These are phyloP conservation scores for Boletus rubroflammeus DNA, from an alignment of 768 basidiomycete genomes.

Conservation along the genomic window DNA sequence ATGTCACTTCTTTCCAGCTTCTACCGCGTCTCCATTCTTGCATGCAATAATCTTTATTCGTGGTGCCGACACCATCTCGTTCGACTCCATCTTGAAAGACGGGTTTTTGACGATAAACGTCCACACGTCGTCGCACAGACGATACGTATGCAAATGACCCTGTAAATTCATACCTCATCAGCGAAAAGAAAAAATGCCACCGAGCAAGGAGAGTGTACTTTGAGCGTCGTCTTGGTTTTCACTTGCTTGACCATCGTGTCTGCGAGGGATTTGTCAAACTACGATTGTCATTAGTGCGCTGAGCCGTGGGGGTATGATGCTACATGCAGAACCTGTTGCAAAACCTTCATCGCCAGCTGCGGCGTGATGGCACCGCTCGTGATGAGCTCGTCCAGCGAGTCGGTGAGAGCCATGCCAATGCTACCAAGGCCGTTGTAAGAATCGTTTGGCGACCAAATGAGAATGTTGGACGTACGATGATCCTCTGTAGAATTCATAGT, in stretches of 20 bases:
- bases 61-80: slow-evolving; percentile 66
- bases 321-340: slow-evolving; percentile 75
- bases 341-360: slow-evolving; percentile 97
- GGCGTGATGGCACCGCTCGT: slow-evolving; percentile 96
- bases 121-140: slow-evolving; percentile 96
- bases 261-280: slow-evolving; percentile 97
- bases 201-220: slow-evolving; percentile 46
- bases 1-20: slow-evolving; percentile 71
- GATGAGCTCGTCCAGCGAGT: slow-evolving; percentile 97
- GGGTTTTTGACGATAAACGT: slow-evolving; percentile 96
- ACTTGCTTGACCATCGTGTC: slow-evolving; percentile 91
- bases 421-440: slow-evolving; percentile 39
- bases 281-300: slow-evolving; percentile 16
- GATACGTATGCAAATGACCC: slow-evolving; percentile 92
- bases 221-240: slow-evolving; percentile 91
- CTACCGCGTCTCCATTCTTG: slow-evolving; percentile 89
- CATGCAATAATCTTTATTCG: slow-evolving; percentile 98
- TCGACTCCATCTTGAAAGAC: slow-evolving; percentile 92
- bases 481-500: slow-evolving; percentile 91
- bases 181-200: background rate
- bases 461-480: slow-evolving; percentile 63
- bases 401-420: slow-evolving; percentile 95
- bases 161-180: slow-evolving; percentile 25
- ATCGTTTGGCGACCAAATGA: background rate
- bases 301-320: slow-evolving; percentile 2